Evolutionary conservation across 331 rosid genomes (phyloP), one percentile per base, ranked within the genome.

Genomic region (Erythrophleum ivorense): DNA sequence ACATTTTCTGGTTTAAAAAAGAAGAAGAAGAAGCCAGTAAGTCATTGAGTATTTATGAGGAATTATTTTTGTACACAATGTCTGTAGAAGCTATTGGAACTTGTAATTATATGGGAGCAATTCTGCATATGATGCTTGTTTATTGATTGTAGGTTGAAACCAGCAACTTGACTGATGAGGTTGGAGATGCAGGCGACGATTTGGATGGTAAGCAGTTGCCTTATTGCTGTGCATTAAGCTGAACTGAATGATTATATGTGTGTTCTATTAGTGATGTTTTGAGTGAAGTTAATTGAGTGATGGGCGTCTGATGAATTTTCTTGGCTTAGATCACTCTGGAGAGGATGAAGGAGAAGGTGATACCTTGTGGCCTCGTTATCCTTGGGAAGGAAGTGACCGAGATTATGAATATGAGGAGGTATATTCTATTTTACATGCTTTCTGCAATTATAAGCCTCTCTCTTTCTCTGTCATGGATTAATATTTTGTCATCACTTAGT

Each of bases 311-410:
- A 66, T 36, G 21, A 31, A 73, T 57, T 31, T 86, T 78, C 3
- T 73, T 65, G 65, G 73, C 65, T 41, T 77, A 91, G 97, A 89
- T 83, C 92, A 31, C 15, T 8, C 76, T 6, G 92, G 80, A 59
- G 97, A 87, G 70, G 93, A 91, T 14, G 97, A 88, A 50, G 90
- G 74, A 21, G 97, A 89, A 81, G 91, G 31, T 34, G 71, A 76
- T 81, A 58, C 74, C 54, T 73, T 82, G 66, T 91, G 78, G 19
- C 63, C 91, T 33, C 88, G 88, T 52, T 88, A 84, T 88, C 97
- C 98, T 66, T 92, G 97, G 98, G 98, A 91, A 82, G 97, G 97
- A 69, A 94, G 91, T 45, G 97, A 91, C 41, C 92, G 95, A 16
- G 97, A 92, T 83, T 94, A 92, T 90, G 76, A 80, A 60, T 94